phyloP scores from a whole-genome alignment of 208 protist species.

The Lotmaria passim region DNA sequence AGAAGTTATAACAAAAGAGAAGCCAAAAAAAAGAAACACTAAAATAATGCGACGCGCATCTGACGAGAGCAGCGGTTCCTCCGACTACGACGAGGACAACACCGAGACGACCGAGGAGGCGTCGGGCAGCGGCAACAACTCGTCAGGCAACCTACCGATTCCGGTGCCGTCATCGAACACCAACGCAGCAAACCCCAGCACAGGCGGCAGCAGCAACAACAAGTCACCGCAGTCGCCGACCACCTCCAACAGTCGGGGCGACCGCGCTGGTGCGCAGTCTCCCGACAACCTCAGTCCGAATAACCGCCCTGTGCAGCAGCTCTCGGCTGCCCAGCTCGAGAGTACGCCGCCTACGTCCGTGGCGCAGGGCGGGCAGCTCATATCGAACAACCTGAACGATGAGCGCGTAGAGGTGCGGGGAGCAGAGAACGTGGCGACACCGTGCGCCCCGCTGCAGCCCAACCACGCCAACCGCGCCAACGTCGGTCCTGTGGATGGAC shows the following conservation, averaged over 20 bases:
- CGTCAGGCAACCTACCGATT: constrained; percentile 14
- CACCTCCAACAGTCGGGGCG: background rate
- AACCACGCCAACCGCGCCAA: constrained; percentile 12
- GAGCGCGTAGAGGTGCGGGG: constrained; percentile 76
- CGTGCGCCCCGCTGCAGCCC: constrained; percentile 30
- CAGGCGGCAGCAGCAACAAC: background rate
- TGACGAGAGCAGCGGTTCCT: constrained; percentile 24
- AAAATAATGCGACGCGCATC: constrained; percentile 26
- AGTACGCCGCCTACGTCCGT: background rate
- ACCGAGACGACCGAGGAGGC: constrained; percentile 27
- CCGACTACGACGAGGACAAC: constrained; percentile 31
- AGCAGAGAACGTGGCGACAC: constrained; percentile 63
- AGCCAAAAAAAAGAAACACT: background rate
- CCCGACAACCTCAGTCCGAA: constrained; percentile 5
- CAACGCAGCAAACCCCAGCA: no score
- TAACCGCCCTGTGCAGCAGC: constrained; percentile 6
- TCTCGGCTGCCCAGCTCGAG: constrained; percentile 7
- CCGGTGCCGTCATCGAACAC: constrained; percentile 10
- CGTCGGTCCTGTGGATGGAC: constrained; percentile 12
- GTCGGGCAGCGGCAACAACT: constrained; percentile 11
- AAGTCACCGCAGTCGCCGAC: background rate
- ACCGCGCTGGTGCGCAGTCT: background rate
- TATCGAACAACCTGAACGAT: constrained; percentile 90
- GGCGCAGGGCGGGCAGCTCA: constrained; percentile 40
- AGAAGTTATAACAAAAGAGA: no score